Evolutionary conservation across 306 rosid genomes (phyloP), one percentile per base, ranked within the genome.

Genomic region (Vigna trinervia): DNA sequence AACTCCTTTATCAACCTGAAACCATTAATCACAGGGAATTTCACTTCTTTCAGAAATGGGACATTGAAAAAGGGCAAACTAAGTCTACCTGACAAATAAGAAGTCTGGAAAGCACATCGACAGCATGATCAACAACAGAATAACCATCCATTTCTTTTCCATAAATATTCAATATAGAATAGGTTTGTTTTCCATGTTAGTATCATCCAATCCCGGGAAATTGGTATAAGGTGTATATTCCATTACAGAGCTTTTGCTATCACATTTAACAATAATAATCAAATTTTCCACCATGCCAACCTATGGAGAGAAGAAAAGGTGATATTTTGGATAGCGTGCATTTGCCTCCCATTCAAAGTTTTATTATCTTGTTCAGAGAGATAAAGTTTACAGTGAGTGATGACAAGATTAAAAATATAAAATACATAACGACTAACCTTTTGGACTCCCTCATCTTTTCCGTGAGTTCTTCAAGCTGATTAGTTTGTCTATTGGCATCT

Each of bases 371-470:
- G 23, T 30, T 73, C 41, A 50, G 54, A 53, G 69, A 74, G 68
- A 28, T 60, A 38, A 64, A 54, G 59, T 57, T 53, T 51, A 36
- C 58, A 72, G 26, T 7, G 63, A 74, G 70, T 50, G 67, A 70
- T n/a, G 65, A 43, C 56, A 76, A 61, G 43, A 28, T 38, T 39
- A 61, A 41, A 75, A 63, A 26, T 54, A 65, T 57, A 68, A 68
- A 64, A 67, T 23, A 58, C 61, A 38, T 5, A 36, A 5, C 41
- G 12, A 46, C 73, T 69, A 53, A 92, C 99, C 96, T 91, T 85
- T 96, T 96, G 88, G 94, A 91, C 62, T 96, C 99, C 78, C 94
- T 92, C 99, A 96, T 96, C 81, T 91, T 96, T 77, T 80, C 94
- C 0, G 98, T 93, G 80, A 96, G 99, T 58, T 96, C 99, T 76